Evolutionary conservation across 192 early-diverging fungal species (phyloP), one percentile per base, ranked within the genome.

Genomic region (Allomyces arbusculus): DNA sequence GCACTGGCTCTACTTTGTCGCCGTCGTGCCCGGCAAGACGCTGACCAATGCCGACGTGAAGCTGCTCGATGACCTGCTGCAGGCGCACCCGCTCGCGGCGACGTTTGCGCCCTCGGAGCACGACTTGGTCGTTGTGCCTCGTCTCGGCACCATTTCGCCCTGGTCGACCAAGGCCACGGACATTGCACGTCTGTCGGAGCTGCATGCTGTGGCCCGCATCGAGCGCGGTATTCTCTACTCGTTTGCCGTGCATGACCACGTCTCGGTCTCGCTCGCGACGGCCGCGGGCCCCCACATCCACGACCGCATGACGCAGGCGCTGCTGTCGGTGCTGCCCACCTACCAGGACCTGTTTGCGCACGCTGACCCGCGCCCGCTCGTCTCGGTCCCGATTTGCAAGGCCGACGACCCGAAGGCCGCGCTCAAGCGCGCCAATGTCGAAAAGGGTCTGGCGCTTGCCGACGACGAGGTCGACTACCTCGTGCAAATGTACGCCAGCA

Each of bases 131-230:
- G 73, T 86, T 71, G 89, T 96, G 63, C 97, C 97, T 1, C 83
- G 95, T 16, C 78, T 80, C 66, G 97, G 97, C 25, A 99, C 95
- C 24, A 99, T 99, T 69, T 93, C 92, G 10, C 97, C 97, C 20
- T 99, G 97, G 97, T 95, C 93, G 22, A 93, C 91, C 64, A 99
- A 99, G 82, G 97, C 97, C 3, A 97, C 95, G 22, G 95, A 99
- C 69, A 99, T 99, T 76, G 90, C 90, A 19, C 79, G 83, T 33
- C 85, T 89, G 61, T 98, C 95, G 76, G 92, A 91, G 58, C 80
- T 99, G 23, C 64, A 73, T 19, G 67, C 76, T 62, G 87, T 97
- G 62, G 73, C 78, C 62, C 79, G 95, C 12, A 87, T 97, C 64
- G 97, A 99, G 77, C 88, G 97, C 45, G 95, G 90, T 50, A 73